Percentiles rank a stretch among this genome's conserved stretches.
Conservation (phyloP, 2,329 filamentous ascomycete genomes). For the Byssochlamys sp. region DNA sequence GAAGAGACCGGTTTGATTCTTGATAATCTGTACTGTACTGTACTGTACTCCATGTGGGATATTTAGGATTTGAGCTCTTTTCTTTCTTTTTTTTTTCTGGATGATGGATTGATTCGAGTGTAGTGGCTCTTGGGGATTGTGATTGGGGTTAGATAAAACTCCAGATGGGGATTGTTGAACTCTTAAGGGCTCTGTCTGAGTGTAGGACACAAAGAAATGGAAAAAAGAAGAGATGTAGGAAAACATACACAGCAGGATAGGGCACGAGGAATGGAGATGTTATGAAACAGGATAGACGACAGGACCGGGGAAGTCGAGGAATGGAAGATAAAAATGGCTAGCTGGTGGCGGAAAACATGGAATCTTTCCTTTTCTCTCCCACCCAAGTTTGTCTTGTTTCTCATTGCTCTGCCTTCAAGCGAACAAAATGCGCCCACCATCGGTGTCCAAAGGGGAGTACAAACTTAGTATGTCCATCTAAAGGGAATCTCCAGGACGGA, state of each 20-base stretch:
- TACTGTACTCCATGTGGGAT: neutral
- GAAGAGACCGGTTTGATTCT: neutral
- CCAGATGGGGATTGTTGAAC: neutral
- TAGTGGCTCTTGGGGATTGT: neutral
- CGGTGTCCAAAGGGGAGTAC: neutral
- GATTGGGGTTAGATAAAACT: no score
- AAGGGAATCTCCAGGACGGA: neutral
- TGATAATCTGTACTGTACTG: neutral
- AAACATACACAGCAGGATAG: neutral
- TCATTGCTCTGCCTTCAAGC: neutral
- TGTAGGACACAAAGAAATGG: neutral
- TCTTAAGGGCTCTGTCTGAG: neutral
- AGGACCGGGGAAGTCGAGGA: neutral
- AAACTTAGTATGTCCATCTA: neutral
- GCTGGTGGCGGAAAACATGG: neutral
- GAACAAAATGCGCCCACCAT: neutral
- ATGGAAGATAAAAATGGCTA: neutral
- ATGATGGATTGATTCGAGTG: neutral
- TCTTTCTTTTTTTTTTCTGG: neutral
- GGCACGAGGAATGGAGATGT: neutral
- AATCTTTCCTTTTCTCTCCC: neutral
- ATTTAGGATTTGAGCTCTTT: neutral
- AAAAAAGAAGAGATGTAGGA: neutral
- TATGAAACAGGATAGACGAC: neutral
- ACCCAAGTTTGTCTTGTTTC: neutral